Evolutionary conservation across 345 rosid genomes (phyloP).

Genomic region (Laguncularia racemosa): DNA sequence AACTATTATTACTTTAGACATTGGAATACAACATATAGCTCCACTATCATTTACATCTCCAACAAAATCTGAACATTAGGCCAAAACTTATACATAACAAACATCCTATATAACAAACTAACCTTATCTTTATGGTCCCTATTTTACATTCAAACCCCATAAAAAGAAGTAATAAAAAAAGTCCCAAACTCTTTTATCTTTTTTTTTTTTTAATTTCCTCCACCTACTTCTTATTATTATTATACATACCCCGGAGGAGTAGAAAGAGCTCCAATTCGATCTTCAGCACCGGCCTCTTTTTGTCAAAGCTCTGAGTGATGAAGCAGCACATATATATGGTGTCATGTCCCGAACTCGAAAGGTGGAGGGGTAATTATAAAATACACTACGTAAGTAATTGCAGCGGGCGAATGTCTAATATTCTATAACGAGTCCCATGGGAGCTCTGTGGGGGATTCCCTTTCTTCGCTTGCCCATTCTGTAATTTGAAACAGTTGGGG

Average conservation of each 20-base stretch:
- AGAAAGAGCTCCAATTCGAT: too few relatives aligned
- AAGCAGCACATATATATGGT: not conserved
- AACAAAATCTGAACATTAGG: too few relatives aligned
- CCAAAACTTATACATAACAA: conserved; percentile 12
- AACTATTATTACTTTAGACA: not conserved
- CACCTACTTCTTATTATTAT: not conserved
- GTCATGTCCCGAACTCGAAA: not conserved
- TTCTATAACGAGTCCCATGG: conserved; percentile 50
- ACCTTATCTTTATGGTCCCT: too few relatives aligned
- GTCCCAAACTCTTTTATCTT: not conserved
- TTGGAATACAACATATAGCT: not conserved
- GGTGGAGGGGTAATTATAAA: not conserved
- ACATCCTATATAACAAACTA: too few relatives aligned
- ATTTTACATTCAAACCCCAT: not conserved
- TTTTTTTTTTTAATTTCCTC: not conserved
- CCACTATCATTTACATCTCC: conserved; percentile 12
- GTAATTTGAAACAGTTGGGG: conserved; percentile 28
- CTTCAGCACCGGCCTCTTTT: too few relatives aligned
- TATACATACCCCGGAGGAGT: conserved; percentile 6
- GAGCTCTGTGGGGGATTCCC: conserved; percentile 61
- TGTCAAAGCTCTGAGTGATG: too few relatives aligned
- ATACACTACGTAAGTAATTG: not conserved
- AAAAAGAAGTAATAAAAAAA: not conserved
- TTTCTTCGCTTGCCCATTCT: conserved; percentile 44
- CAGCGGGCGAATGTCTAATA: conserved; percentile 16